Percentiles rank a stretch among this genome's conserved stretches.
phyloP scores from a whole-genome alignment of 2,329 filamentous ascomycete species.

The Hypoxylon sp. region DNA sequence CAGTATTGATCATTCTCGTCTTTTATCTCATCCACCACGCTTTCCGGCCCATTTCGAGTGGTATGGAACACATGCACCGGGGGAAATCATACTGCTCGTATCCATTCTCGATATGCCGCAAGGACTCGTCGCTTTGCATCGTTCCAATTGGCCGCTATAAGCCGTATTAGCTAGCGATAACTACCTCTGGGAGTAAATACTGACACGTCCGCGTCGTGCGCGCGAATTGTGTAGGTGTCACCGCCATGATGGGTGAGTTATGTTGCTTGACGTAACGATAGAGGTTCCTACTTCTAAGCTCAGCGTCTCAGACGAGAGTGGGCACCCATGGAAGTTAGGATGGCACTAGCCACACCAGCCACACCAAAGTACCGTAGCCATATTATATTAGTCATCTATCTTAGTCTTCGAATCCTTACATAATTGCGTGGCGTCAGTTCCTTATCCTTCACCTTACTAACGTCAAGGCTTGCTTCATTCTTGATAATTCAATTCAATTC shows the following conservation, averaged over 20 bases:
- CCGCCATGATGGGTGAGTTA: conserved; percentile 76
- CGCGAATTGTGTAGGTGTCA: conserved; percentile 94
- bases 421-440: conserved; percentile 10
- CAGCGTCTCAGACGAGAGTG: conserved; percentile 35
- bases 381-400: conserved; percentile 42
- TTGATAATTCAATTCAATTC: conserved; percentile 22
- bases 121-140: conserved; percentile 92
- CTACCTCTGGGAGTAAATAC: conserved; percentile 53
- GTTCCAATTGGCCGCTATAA: conserved; percentile 84
- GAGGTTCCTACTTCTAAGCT: conserved; percentile 54
- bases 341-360: conserved; percentile 44
- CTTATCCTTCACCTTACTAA: conserved; percentile 2
- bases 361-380: not conserved
- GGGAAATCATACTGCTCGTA: conserved; percentile 82
- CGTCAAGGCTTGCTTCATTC: conserved; percentile 38
- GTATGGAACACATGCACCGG: conserved; percentile 24
- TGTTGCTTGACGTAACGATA: conserved; percentile 52
- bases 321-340: conserved; percentile 20
- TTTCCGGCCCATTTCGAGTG: not conserved
- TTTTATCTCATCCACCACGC: not conserved
- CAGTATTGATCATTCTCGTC: conserved; percentile 1
- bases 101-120: conserved; percentile 93
- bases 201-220: conserved; percentile 83
- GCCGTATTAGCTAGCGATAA: conserved; percentile 53
- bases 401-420: not conserved